Evolutionary conservation across 495 filamentous ascomycete species (phyloP), one percentile per base, ranked within the genome.

Genomic region (Chaetomidium leptoderma): DNA sequence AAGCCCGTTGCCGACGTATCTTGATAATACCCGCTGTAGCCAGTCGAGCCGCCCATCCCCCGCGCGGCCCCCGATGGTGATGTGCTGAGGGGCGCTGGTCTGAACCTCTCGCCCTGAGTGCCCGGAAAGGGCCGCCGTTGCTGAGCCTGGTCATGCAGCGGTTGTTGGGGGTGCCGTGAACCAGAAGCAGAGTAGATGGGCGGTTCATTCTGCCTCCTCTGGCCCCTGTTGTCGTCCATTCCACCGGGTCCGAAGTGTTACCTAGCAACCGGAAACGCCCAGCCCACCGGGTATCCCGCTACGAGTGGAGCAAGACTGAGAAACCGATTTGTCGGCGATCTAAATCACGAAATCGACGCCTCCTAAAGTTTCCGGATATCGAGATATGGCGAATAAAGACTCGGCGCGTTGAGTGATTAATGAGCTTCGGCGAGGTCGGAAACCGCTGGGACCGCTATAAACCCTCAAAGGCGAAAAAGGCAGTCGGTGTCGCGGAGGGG

Each of bases 151-250:
- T 74, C 72, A 53, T 72, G 74, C 40, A 74, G 52, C 35, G 71
- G 62, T 36, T 64, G 66, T 35, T 71, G 63, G n/a, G n/a, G n/a
- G 60, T 77, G 80, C 60, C 76, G 71, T 36, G 71, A 60, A 60
- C 72, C 77, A 47, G 72, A 70, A 68, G 71, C 60, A 46, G 69
- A 58, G 59, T 75, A 72, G 30, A 60, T 65, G 57, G 82, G 77
- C 70, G 80, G 76, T 65, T 87, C 86, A 79, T 87, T 81, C 73
- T 84, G 86, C 81, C 86, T 84, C 71, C 83, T 79, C 70, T 78
- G 81, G 59, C 77, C 78, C 66, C 75, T 74, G 67, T 84, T 80
- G 75, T 86, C 84, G 78, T 89, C 87, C 87, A 91, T 90, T 50
- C 76, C 83, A 78, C 74, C 17, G 43, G 8, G 29, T 76, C 67